These are phyloP conservation scores for Anethum foeniculum DNA, from an alignment of 140 eudicot species.

Conservation along the genomic window DNA sequence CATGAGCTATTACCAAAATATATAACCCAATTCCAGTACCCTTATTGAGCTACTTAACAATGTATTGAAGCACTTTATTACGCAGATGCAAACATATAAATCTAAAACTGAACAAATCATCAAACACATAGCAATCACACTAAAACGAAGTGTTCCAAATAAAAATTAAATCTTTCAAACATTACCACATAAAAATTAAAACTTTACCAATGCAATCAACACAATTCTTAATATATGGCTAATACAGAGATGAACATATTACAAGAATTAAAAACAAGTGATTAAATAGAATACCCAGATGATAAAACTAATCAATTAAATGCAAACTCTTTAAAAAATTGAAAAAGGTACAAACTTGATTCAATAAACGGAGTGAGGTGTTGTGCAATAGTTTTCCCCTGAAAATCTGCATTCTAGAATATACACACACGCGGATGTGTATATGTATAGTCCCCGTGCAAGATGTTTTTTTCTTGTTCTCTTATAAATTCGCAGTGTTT, in stretches of 20 bases:
- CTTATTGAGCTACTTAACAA: background rate
- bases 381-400: conserved; percentile 28
- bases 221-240: background rate
- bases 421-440: background rate
- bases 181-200: background rate
- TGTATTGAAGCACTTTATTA: background rate
- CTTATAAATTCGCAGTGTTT: background rate
- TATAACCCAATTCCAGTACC: background rate
- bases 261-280: background rate
- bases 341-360: conserved; percentile 38
- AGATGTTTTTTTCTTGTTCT: background rate
- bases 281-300: background rate
- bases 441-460: background rate
- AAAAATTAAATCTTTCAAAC: background rate
- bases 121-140: conserved; percentile 4
- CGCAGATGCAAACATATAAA: background rate
- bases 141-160: background rate
- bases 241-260: background rate
- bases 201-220: background rate
- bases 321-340: background rate
- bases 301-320: background rate
- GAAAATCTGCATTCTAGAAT: conserved; percentile 37
- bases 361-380: conserved; percentile 27
- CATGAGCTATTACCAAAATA: background rate
- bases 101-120: background rate